Conservation (phyloP, 2,329 filamentous ascomycete genomes). For the Cytospora mali region DNA sequence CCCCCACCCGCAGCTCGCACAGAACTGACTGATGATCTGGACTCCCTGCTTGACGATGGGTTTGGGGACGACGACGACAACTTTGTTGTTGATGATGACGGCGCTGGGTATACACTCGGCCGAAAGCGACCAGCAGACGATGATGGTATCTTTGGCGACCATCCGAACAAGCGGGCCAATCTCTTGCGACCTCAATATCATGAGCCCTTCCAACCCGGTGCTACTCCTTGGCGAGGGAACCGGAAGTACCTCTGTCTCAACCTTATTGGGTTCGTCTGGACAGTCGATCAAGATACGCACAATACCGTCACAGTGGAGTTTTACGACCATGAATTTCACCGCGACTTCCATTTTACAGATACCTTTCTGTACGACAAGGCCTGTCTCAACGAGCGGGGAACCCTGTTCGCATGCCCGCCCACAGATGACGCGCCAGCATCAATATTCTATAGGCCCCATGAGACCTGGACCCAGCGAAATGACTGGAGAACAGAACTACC, state of each 20-base stretch:
- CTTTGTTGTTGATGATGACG: conserved; percentile 94
- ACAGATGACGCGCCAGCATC: conserved; percentile 66
- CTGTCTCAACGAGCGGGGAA: conserved; percentile 82
- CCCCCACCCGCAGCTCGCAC: conserved; percentile 21
- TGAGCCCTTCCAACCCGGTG: conserved; percentile 86
- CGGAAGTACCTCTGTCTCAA: conserved; percentile 93
- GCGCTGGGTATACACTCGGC: conserved; percentile 78
- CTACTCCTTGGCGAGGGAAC: conserved; percentile 94
- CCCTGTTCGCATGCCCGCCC: conserved; percentile 81
- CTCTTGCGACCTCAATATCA: conserved; percentile 69
- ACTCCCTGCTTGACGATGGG: conserved; percentile 72
- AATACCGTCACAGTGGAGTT: conserved; percentile 97
- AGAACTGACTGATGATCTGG: conserved; percentile 63
- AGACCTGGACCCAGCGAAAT: conserved; percentile 88
- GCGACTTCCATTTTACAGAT: conserved; percentile 97
- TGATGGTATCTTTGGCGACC: conserved; percentile 53
- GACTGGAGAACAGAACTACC: conserved; percentile 94
- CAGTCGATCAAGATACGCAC: conserved; percentile 89
- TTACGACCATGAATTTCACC: conserved; percentile 88
- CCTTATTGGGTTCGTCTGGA: conserved; percentile 93
- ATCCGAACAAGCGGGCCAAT: conserved; percentile 53
- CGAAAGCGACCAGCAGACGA: conserved; percentile 54
- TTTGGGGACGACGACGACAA: conserved; percentile 63
- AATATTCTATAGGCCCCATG: conserved; percentile 95
- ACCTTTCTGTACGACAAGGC: conserved; percentile 96